Conservation (phyloP, 2,329 filamentous ascomycete genomes). For the Aspergillus pseudotamarii region DNA sequence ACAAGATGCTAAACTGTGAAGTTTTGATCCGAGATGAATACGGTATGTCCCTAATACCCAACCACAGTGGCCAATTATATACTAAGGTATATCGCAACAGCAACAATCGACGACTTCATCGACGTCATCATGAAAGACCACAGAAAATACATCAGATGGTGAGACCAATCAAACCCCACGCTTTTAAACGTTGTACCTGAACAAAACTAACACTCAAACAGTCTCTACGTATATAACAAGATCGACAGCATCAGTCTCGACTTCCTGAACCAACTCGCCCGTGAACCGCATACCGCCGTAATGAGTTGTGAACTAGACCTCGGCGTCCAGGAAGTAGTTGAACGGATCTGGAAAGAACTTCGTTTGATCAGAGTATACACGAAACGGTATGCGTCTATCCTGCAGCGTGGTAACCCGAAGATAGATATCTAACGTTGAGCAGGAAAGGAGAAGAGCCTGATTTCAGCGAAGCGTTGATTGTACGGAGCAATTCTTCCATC, state of each 20-base stretch:
- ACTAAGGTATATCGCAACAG: slow-evolving; percentile 41
- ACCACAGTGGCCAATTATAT: too few species aligned
- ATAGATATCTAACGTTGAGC: slow-evolving; percentile 11
- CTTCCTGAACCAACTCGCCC: slow-evolving; percentile 87
- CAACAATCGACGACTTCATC: slow-evolving; percentile 97
- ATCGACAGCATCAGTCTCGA: slow-evolving; percentile 94
- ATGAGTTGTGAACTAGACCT: slow-evolving; percentile 98
- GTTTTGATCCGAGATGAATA: slow-evolving; percentile 93
- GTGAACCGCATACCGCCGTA: slow-evolving; percentile 90
- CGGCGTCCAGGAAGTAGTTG: slow-evolving; percentile 89
- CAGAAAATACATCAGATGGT: slow-evolving; percentile 89
- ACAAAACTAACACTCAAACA: slow-evolving; percentile 22
- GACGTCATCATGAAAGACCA: slow-evolving; percentile 99
- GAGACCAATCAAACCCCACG: slow-evolving; percentile 9
- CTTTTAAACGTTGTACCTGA: too few species aligned
- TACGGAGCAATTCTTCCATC: slow-evolving; percentile 82
- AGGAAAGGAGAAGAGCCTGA: slow-evolving; percentile 88
- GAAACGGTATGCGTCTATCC: slow-evolving; percentile 59
- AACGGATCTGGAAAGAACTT: slow-evolving; percentile 92
- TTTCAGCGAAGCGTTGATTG: slow-evolving; percentile 90
- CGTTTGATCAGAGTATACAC: slow-evolving; percentile 91
- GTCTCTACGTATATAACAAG: slow-evolving; percentile 99
- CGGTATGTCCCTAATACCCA: slow-evolving; percentile 43
- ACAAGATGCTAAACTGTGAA: slow-evolving; percentile 98
- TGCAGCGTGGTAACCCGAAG: background rate